Evolutionary conservation across 2,329 filamentous ascomycete species (phyloP).

Genomic region (Fusarium verrucosum): DNA sequence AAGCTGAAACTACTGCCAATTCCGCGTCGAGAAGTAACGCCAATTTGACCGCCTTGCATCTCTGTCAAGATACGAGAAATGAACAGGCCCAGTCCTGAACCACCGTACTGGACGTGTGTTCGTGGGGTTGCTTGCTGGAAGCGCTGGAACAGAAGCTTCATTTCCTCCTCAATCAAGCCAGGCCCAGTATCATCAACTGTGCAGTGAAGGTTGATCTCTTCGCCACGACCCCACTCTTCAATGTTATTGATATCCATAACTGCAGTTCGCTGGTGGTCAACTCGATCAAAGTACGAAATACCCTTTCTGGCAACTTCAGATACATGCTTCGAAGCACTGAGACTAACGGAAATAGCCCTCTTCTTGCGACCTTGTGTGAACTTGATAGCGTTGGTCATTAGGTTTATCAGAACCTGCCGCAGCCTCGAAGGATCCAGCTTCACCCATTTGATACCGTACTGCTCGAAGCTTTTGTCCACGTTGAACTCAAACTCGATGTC

Average conservation of each 20-base stretch:
- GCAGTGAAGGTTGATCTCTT: slow-evolving; percentile 76
- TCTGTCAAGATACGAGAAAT: slow-evolving; percentile 80
- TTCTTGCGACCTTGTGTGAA: slow-evolving; percentile 69
- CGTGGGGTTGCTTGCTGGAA: slow-evolving; percentile 75
- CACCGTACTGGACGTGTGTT: slow-evolving; percentile 77
- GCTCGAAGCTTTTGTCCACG: slow-evolving; percentile 73
- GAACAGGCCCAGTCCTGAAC: slow-evolving; percentile 76
- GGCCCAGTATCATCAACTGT: slow-evolving; percentile 77
- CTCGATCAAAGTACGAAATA: slow-evolving; percentile 59
- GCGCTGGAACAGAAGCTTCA: slow-evolving; percentile 72
- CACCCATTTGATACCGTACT: slow-evolving; percentile 74
- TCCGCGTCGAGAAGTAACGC: slow-evolving; percentile 72
- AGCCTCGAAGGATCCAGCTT: slow-evolving; percentile 79
- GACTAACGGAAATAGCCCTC: slow-evolving; percentile 68
- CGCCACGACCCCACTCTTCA: slow-evolving; percentile 75
- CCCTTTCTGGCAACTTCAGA: slow-evolving; percentile 53
- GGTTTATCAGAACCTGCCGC: slow-evolving; percentile 78
- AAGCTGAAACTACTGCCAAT: slow-evolving; percentile 80
- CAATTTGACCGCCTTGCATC: slow-evolving; percentile 80
- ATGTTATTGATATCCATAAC: slow-evolving; percentile 59
- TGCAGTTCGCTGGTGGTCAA: slow-evolving; percentile 49
- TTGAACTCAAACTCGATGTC: slow-evolving; percentile 76
- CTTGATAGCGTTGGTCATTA: slow-evolving; percentile 74
- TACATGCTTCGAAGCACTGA: slow-evolving; percentile 69
- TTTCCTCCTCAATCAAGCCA: slow-evolving; percentile 71